A percentile compares a stretch with the other conserved stretches of the same genome.
These are phyloP conservation scores for Ochetophila trinervis DNA, from an alignment of 306 rosid genomes.

Conservation along the genomic window DNA sequence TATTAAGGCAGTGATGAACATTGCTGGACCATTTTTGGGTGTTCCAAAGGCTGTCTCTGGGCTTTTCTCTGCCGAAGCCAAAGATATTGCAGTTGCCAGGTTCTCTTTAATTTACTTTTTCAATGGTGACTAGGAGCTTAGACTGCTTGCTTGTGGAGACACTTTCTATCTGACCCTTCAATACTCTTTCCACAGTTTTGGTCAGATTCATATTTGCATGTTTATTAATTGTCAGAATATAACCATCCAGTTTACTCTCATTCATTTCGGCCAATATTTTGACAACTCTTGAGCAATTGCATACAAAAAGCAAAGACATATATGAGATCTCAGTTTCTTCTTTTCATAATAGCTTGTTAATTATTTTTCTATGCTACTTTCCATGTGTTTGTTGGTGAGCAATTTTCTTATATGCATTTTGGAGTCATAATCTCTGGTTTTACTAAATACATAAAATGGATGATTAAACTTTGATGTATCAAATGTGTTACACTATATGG, in stretches of 20 bases:
- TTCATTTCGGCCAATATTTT: not conserved
- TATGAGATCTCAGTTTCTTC: not conserved
- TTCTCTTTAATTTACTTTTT: slow-evolving; percentile 16
- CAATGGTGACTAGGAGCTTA: not conserved
- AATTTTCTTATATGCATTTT: not conserved
- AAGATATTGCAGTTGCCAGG: slow-evolving; percentile 85
- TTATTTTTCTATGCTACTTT: not conserved
- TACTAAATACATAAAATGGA: not conserved
- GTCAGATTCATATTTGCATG: no score
- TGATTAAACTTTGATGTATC: not conserved
- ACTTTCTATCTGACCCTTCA: slow-evolving; percentile 1
- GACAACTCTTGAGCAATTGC: not conserved
- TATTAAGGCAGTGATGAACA: slow-evolving; percentile 44
- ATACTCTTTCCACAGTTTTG: not conserved
- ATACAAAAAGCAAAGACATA: not conserved
- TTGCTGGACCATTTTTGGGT: slow-evolving; percentile 72
- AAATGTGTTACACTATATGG: no score
- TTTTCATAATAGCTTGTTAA: not conserved
- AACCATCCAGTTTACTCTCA: not conserved
- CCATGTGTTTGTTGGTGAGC: not conserved
- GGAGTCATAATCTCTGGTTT: not conserved
- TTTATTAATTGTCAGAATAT: not conserved
- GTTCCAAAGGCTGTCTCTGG: slow-evolving; percentile 83
- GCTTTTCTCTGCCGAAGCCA: slow-evolving; percentile 85
- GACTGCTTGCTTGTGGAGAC: slow-evolving; percentile 14